phyloP scores from a whole-genome alignment of 192 early-diverging fungal genomes.

The Coemansia sp. region DNA sequence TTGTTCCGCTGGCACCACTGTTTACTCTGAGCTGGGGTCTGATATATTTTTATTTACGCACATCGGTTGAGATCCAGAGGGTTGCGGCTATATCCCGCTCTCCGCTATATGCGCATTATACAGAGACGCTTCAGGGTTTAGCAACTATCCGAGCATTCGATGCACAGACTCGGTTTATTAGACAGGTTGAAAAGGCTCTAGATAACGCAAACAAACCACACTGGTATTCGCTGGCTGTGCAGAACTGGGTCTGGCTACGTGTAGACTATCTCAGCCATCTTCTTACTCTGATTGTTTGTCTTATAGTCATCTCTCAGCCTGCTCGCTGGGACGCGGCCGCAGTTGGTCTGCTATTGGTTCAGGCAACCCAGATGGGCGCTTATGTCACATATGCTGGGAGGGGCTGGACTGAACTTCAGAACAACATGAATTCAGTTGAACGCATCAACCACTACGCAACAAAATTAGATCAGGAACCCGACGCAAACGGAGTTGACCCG shows the following conservation, averaged over 20 bases:
- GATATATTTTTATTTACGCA: constrained; percentile 71
- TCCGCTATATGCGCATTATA: constrained; percentile 80
- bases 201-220: constrained; percentile 43
- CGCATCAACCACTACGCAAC: constrained; percentile 40
- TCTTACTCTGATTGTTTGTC: constrained; percentile 28
- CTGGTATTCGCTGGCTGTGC: constrained; percentile 37
- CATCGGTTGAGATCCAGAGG: constrained; percentile 86
- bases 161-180: constrained; percentile 28
- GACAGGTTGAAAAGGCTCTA: constrained; percentile 12
- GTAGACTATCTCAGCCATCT: constrained; percentile 30
- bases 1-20: constrained; percentile 69
- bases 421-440: constrained; percentile 51
- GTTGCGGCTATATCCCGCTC: constrained; percentile 80
- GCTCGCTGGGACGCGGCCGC: constrained; percentile 40
- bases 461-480: constrained; percentile 24
- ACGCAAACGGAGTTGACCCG: background rate
- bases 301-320: constrained; percentile 35
- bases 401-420: constrained; percentile 51
- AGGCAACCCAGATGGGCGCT: constrained; percentile 44
- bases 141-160: constrained; percentile 85
- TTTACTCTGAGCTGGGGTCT: constrained; percentile 71
- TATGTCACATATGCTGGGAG: constrained; percentile 44
- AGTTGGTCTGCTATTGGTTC: constrained; percentile 40
- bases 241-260: constrained; percentile 47
- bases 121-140: constrained; percentile 75